Conservation (phyloP, 140 eudicot genomes). For the Stevia rebaudiana region DNA sequence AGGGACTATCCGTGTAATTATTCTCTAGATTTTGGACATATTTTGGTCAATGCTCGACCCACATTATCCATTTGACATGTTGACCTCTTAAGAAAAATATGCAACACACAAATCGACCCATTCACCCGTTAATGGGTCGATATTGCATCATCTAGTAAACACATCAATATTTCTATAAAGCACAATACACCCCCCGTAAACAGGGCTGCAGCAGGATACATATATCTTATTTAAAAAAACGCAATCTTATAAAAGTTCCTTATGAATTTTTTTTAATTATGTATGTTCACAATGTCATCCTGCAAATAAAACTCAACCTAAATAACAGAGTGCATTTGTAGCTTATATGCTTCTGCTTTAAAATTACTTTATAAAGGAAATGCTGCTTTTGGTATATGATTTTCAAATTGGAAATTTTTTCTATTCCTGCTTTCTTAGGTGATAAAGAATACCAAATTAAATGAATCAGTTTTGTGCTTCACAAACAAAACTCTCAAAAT, state of each 20-base stretch:
- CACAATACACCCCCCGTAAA: background rate
- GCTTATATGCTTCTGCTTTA: slow-evolving; percentile 1
- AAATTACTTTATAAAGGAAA: background rate
- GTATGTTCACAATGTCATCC: background rate
- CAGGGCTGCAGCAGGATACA: background rate
- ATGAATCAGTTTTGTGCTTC: background rate
- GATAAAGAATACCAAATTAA: background rate
- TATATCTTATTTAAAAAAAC: background rate
- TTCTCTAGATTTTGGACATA: no score
- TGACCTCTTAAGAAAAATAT: no score
- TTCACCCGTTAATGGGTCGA: background rate
- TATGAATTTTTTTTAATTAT: background rate
- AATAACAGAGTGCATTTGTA: slow-evolving; percentile 4
- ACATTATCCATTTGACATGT: no score
- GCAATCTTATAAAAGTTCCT: no score
- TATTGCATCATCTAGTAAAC: background rate
- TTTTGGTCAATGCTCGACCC: background rate
- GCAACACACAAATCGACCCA: no score
- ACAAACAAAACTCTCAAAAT: background rate
- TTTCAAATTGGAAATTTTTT: background rate
- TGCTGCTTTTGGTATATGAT: background rate
- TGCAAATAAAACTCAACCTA: background rate
- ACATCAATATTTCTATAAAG: background rate
- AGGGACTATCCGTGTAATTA: no score
- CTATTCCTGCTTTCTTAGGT: background rate